These are phyloP conservation scores for Phyllachora maydis DNA, from an alignment of 2,329 filamentous ascomycete species.

Conservation along the genomic window DNA sequence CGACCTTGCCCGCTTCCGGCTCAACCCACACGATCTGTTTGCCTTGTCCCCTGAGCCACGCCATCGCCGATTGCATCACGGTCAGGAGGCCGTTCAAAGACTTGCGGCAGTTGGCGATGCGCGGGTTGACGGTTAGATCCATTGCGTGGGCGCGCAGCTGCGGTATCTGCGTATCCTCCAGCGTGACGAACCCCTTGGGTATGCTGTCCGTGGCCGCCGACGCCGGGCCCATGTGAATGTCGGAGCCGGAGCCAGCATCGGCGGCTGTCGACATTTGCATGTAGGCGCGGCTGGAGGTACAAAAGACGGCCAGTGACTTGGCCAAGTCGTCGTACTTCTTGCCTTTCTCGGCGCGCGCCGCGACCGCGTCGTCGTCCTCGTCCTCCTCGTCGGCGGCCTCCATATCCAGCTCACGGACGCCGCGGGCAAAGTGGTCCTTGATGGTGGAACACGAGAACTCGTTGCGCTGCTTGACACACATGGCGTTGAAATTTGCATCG, in stretches of 20 bases:
- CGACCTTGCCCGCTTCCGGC: slow-evolving; percentile 5
- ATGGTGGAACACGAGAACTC: slow-evolving; percentile 33
- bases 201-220: no score
- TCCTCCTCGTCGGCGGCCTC: slow-evolving; percentile 28
- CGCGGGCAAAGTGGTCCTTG: slow-evolving; percentile 35
- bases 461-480: slow-evolving; percentile 34
- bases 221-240: no score
- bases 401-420: slow-evolving; percentile 38
- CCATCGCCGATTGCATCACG: slow-evolving; percentile 8
- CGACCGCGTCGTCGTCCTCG: slow-evolving; percentile 26
- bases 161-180: slow-evolving; percentile 37
- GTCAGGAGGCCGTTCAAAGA: slow-evolving; percentile 7
- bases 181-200: slow-evolving; percentile 24
- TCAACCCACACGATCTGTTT: slow-evolving; percentile 3
- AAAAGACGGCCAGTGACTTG: slow-evolving; percentile 37
- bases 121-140: slow-evolving; percentile 21
- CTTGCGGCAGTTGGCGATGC: slow-evolving; percentile 5
- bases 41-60: slow-evolving; percentile 8
- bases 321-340: slow-evolving; percentile 35
- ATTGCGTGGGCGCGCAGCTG: slow-evolving; percentile 36
- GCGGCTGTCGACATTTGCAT: no score
- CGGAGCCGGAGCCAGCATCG: no score
- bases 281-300: slow-evolving; percentile 39
- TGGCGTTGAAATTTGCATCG: slow-evolving; percentile 10
- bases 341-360: neutral